These are phyloP conservation scores for Tephrocybe rancida DNA, from an alignment of 768 basidiomycete species.

Conservation along the genomic window DNA sequence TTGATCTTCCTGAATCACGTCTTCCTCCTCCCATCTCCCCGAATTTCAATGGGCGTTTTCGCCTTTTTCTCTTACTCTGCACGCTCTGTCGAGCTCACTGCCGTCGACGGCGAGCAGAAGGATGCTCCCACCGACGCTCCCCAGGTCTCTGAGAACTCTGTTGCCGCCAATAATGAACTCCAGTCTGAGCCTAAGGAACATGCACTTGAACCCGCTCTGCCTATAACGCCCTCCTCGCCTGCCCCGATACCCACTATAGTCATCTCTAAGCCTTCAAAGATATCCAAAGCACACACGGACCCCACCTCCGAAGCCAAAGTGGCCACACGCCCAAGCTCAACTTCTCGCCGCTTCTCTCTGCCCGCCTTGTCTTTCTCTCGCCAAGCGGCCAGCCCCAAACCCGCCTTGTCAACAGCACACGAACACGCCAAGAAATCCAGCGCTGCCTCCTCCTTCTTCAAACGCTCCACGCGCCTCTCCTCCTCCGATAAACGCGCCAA, in stretches of 20 bases:
- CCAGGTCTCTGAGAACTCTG: slow-evolving; percentile 1
- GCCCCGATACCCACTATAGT: slow-evolving; percentile 6
- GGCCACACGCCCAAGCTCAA: too few species aligned
- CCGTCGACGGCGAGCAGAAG: not conserved
- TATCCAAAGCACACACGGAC: not conserved
- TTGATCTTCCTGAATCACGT: not conserved
- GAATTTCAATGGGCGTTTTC: slow-evolving; percentile 27
- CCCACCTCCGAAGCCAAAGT: not conserved
- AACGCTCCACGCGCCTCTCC: slow-evolving; percentile 31
- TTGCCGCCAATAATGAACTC: not conserved
- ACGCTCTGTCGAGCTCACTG: slow-evolving; percentile 3
- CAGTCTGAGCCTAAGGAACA: not conserved
- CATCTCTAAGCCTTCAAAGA: slow-evolving; percentile 6
- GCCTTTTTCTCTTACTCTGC: slow-evolving; percentile 24
- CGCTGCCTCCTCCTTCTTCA: slow-evolving; percentile 35
- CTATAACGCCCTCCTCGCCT: slow-evolving; percentile 3
- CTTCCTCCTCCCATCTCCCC: slow-evolving; percentile 3
- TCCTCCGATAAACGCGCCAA: slow-evolving; percentile 62
- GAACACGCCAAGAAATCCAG: slow-evolving; percentile 43
- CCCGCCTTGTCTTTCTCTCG: slow-evolving; percentile 43
- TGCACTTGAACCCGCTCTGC: not conserved
- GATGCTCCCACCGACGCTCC: not conserved
- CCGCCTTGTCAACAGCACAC: slow-evolving; percentile 33
- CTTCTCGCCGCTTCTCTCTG: slow-evolving; percentile 45
- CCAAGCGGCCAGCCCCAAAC: slow-evolving; percentile 33